Evolutionary conservation across 441 rosid species (phyloP).

Genomic region (Erodium moschatum): DNA sequence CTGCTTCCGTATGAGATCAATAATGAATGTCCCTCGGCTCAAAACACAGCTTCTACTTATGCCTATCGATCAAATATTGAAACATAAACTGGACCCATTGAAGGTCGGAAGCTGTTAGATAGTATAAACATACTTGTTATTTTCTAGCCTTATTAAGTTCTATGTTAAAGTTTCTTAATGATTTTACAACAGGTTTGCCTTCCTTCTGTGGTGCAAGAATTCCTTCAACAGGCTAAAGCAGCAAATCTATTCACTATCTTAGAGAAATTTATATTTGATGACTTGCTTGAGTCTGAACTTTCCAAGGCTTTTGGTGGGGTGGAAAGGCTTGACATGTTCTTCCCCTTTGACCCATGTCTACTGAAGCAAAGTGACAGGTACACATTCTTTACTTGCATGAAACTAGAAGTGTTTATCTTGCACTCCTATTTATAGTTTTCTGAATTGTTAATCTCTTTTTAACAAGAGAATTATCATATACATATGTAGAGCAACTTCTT

Average conservation of each 20-base stretch:
- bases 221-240: constrained; percentile 75
- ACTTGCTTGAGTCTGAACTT: constrained; percentile 48
- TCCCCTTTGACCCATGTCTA: constrained; percentile 88
- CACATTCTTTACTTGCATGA: background rate
- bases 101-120: constrained; percentile 35
- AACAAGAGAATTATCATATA: too few species aligned
- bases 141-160: too few species aligned
- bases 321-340: constrained; percentile 81
- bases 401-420: background rate
- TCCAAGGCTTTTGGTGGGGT: constrained; percentile 69
- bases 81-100: constrained; percentile 55
- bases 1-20: constrained; percentile 75
- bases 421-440: too few species aligned
- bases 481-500: too few species aligned
- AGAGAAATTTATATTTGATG: constrained; percentile 38
- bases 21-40: constrained; percentile 57
- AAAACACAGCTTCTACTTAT: constrained; percentile 40
- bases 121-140: background rate
- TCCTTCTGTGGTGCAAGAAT: constrained; percentile 69
- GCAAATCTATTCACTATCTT: constrained; percentile 47
- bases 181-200: constrained; percentile 54
- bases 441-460: too few species aligned
- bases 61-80: constrained; percentile 56
- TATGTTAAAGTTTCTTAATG: background rate
- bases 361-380: constrained; percentile 62